Percentiles rank a stretch among this genome's conserved stretches.
These are phyloP conservation scores for Ascobolus immersus DNA, from an alignment of 495 filamentous ascomycete species.

Conservation along the genomic window DNA sequence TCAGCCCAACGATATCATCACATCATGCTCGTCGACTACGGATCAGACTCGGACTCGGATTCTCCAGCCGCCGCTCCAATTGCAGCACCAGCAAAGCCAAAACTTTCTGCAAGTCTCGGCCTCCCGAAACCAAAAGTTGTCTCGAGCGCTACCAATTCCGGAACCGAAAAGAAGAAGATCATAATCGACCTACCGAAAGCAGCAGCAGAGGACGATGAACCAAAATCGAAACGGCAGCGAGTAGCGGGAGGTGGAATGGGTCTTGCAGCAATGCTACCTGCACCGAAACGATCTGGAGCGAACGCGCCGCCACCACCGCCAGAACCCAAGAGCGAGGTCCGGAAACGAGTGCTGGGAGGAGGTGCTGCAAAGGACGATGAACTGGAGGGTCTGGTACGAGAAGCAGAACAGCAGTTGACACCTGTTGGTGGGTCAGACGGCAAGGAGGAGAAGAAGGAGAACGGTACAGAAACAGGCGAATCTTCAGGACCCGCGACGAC, in stretches of 20 bases:
- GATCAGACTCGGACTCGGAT: slow-evolving; percentile 1
- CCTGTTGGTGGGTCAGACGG: not conserved
- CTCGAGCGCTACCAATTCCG: slow-evolving; percentile 4
- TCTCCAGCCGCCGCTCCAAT: not conserved
- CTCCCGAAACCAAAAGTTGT: slow-evolving; percentile 12
- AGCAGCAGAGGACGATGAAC: slow-evolving; percentile 7
- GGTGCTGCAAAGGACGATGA: not conserved
- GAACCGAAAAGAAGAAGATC: slow-evolving; percentile 11
- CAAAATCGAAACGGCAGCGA: slow-evolving; percentile 9
- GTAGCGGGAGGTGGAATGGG: slow-evolving; percentile 8
- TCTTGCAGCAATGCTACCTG: slow-evolving; percentile 13
- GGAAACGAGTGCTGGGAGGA: not conserved
- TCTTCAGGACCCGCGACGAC: not conserved
- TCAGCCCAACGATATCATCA: no score
- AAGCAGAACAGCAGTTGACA: no score
- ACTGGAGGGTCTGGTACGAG: slow-evolving; percentile 1
- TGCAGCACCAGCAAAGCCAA: not conserved
- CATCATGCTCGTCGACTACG: slow-evolving; percentile 2
- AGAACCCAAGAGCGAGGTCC: not conserved
- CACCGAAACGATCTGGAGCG: slow-evolving; percentile 12
- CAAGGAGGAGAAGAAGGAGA: not conserved
- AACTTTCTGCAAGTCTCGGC: slow-evolving; percentile 4
- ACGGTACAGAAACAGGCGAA: not conserved
- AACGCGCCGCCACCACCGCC: slow-evolving; percentile 1
- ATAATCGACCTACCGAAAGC: slow-evolving; percentile 14